Evolutionary conservation across 2,329 filamentous ascomycete species (phyloP).

Genomic region (Fusarium tuaranense): DNA sequence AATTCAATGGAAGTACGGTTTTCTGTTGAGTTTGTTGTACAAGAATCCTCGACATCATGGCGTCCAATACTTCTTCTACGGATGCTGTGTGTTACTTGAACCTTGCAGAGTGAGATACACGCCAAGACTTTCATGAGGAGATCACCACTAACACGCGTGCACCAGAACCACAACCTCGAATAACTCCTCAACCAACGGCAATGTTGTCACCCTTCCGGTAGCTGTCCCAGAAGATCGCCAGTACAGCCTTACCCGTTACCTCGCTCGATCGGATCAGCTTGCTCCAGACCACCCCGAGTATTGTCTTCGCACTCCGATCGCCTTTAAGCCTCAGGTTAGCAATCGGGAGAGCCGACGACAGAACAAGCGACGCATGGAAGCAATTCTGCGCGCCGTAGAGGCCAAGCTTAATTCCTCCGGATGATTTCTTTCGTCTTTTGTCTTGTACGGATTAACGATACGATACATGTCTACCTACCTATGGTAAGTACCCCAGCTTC

Average conservation of each 20-base stretch:
- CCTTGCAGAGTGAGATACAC: not conserved
- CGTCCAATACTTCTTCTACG: not conserved
- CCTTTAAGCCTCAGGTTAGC: slow-evolving; percentile 3
- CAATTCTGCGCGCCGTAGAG: slow-evolving; percentile 22
- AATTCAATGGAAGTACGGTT: not conserved
- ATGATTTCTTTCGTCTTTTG: not conserved
- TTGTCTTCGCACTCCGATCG: slow-evolving; percentile 23
- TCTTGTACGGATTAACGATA: not conserved
- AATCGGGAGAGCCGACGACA: not conserved
- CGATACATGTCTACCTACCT: not conserved
- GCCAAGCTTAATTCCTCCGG: slow-evolving; percentile 1
- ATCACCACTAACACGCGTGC: not conserved
- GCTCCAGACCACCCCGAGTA: slow-evolving; percentile 20
- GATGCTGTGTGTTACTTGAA: slow-evolving; percentile 2
- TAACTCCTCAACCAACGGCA: not conserved
- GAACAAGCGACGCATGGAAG: slow-evolving; percentile 12
- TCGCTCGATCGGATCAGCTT: not conserved
- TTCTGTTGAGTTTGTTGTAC: not conserved
- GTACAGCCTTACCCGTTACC: slow-evolving; percentile 25
- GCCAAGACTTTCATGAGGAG: not conserved
- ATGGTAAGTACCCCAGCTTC: not conserved
- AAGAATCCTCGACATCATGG: not conserved
- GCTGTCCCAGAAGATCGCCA: slow-evolving; percentile 8
- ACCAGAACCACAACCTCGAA: not conserved
- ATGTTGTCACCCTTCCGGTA: not conserved